Percentiles rank a stretch among this genome's conserved stretches.
phyloP scores from a whole-genome alignment of 2,329 filamentous ascomycete genomes.

The Hypoxylon sp. region DNA sequence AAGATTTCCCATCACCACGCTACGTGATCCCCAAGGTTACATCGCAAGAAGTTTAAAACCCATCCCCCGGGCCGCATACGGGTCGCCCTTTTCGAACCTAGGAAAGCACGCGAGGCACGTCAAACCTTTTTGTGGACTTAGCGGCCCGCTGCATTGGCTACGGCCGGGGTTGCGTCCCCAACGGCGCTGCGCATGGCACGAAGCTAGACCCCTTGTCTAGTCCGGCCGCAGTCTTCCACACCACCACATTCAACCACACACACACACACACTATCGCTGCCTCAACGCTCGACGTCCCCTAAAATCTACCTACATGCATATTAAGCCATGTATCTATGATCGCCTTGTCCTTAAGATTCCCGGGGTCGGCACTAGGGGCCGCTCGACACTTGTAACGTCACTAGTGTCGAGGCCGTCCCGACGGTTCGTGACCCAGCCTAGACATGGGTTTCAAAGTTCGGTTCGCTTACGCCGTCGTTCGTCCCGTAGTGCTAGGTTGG shows the following conservation, averaged over 20 bases:
- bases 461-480: constrained; percentile 32
- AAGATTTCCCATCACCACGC: constrained; percentile 13
- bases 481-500: constrained; percentile 27
- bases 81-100: constrained; percentile 11
- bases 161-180: constrained; percentile 16
- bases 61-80: constrained; percentile 23
- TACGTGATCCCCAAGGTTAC: constrained; percentile 22
- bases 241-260: constrained; percentile 24
- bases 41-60: constrained; percentile 26
- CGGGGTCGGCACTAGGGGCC: constrained; percentile 20
- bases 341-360: constrained; percentile 17
- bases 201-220: constrained; percentile 51
- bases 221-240: constrained; percentile 50
- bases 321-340: constrained; percentile 4
- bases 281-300: background rate
- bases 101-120: constrained; percentile 22
- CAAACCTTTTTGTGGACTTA: constrained; percentile 23
- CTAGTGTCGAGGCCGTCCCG: constrained; percentile 35
- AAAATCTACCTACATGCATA: constrained; percentile 23
- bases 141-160: constrained; percentile 34
- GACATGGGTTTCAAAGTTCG: constrained; percentile 34
- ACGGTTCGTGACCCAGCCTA: constrained; percentile 9
- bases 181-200: constrained; percentile 23
- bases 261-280: constrained; percentile 1
- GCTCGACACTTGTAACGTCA: constrained; percentile 41